Base-by-base conservation (phyloP, 2,329 filamentous ascomycete species). In the Aulographum hederae region DNA sequence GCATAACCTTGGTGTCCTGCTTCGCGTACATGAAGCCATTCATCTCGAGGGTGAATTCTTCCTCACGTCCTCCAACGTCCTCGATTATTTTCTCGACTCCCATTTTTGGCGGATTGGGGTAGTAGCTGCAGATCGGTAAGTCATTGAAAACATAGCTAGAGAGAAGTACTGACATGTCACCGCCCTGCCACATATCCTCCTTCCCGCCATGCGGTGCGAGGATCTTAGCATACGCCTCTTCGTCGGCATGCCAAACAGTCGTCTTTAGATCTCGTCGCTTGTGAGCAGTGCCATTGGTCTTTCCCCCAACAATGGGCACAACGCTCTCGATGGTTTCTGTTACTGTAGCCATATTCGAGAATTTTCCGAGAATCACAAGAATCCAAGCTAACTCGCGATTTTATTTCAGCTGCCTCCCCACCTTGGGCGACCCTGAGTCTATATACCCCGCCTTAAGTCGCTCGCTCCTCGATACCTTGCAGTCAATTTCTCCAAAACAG, bases 131-230 rank as follows among this genome's bases (percentile, higher is more conserved):
- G 18, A 11, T 4, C 16, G n/a, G 33, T 18, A 5, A 15, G 10
- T 13, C 6, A n/a, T 6, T 8, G n/a, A 8, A n/a, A 13, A 6
- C 17, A 13, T 29, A 16, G 26, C 11, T 13, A 13, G 4, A 25
- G 18, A 13, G 16, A 19, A 16, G 19, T n/a, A 13, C 25, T 6
- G 17, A 36, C 34, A 34, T 25, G 18, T 36, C 34, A 11, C 34
- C 34, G n/a, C 34, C 34, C 18, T 36, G 31, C 34, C 31, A 36
- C 31, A 36, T 29, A 23, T 36, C 34, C 19, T 30, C 31, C 26
- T 36, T 34, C 5, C 34, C 34, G 6, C 34, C 34, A 13, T 33
- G 34, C 1, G 29, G 18, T 6, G 26, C 21, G 16, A 35, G 17
- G 11, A 34, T 17, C n/a, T 33, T 28, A 13, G 25, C 16, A 19